Evolutionary conservation across 2,329 filamentous ascomycete genomes (phyloP).

Genomic region (Colletotrichum viniferum): DNA sequence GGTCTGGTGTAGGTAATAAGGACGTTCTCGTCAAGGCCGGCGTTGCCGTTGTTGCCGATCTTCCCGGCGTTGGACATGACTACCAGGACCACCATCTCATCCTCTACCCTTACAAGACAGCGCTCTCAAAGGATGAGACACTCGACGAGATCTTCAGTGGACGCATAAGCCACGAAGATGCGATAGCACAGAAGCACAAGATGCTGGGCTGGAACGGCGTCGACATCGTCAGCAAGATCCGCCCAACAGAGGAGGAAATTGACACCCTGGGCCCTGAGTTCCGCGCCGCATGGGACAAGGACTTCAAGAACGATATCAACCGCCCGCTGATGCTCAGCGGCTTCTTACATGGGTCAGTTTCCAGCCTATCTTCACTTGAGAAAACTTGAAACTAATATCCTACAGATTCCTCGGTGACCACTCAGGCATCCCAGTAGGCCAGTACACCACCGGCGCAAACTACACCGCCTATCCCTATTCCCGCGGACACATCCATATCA

Average conservation of each 20-base stretch:
- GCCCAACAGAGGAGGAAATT: conserved; percentile 57
- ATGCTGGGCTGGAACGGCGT: conserved; percentile 60
- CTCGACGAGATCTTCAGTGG: conserved; percentile 31
- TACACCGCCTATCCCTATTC: conserved; percentile 66
- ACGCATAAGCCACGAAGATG: conserved; percentile 22
- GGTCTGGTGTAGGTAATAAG: conserved; percentile 54
- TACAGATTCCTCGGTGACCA: conserved; percentile 34
- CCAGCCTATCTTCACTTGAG: neutral
- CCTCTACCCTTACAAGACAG: conserved; percentile 54
- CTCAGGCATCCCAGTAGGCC: conserved; percentile 38
- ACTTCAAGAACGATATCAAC: conserved; percentile 42
- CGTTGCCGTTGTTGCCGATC: conserved; percentile 22
- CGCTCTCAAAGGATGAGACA: conserved; percentile 49
- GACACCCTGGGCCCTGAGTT: conserved; percentile 54
- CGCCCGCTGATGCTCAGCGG: conserved; percentile 28
- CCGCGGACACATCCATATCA: conserved; percentile 62
- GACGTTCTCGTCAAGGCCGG: conserved; percentile 23
- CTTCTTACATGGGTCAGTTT: conserved; percentile 23
- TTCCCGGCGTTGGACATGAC: conserved; percentile 27
- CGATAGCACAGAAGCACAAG: conserved; percentile 26
- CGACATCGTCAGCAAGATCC: conserved; percentile 57
- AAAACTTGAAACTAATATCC: neutral
- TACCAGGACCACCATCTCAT: conserved; percentile 59
- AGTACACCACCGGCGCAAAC: conserved; percentile 55
- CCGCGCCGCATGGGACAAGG: conserved; percentile 51